Conservation (phyloP, 1,284 basidiomycete genomes). For the Schizophyllum commune region DNA sequence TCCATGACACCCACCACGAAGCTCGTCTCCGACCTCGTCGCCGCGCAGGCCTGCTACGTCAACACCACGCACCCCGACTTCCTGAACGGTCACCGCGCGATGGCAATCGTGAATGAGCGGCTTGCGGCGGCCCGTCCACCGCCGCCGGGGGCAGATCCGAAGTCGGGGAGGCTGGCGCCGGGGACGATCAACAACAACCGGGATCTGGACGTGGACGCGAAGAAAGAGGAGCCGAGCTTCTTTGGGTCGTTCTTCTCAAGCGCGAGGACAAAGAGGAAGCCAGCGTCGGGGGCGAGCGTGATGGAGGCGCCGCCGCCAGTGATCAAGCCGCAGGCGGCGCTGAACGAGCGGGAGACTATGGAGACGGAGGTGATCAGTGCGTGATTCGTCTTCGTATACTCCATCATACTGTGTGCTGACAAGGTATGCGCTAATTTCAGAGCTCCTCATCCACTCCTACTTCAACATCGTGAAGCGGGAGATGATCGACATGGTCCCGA, state of each 20-base stretch:
- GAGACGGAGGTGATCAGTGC: conserved; percentile 99
- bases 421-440: conserved; percentile 29
- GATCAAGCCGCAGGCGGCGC: conserved; percentile 87
- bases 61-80: conserved; percentile 99
- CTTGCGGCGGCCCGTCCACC: conserved; percentile 41
- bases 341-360: conserved; percentile 94
- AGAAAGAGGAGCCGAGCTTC: conserved; percentile 88
- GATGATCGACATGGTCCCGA: conserved; percentile 99
- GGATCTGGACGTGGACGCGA: conserved; percentile 84
- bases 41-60: conserved; percentile 96
- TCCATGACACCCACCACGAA: conserved; percentile 93
- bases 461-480: conserved; percentile 98
- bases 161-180: not conserved
- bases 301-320: conserved; percentile 92
- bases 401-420: not conserved
- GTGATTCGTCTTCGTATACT: conserved; percentile 30
- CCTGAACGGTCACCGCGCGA: conserved; percentile 93
- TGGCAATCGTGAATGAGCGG: conserved; percentile 84
- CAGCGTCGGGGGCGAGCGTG: conserved; percentile 35
- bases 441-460: conserved; percentile 88
- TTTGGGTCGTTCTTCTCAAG: conserved; percentile 92
- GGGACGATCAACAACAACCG: conserved; percentile 53
- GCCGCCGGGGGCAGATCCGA: conserved; percentile 52
- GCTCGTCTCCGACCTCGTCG: conserved; percentile 87
- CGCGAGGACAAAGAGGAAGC: conserved; percentile 23